These are phyloP conservation scores for Penicillium egyptiacum DNA, from an alignment of 495 filamentous ascomycete species.

Conservation along the genomic window DNA sequence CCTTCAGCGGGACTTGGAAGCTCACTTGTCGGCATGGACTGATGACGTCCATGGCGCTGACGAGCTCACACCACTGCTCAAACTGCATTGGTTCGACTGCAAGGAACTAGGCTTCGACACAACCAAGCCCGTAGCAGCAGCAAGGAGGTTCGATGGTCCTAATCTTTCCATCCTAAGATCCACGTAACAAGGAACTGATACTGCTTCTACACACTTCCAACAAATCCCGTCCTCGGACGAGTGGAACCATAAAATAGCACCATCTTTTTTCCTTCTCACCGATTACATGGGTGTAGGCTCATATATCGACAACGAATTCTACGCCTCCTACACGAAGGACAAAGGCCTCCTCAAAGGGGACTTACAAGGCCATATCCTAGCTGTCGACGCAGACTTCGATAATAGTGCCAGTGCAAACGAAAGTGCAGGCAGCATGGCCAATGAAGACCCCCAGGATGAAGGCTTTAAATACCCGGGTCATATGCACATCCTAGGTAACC, in stretches of 20 bases:
- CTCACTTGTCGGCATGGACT: slow-evolving; percentile 14
- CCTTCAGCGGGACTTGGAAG: slow-evolving; percentile 10
- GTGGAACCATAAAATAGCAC: slow-evolving; percentile 3
- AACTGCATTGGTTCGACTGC: slow-evolving; percentile 26
- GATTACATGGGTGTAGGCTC: slow-evolving; percentile 14
- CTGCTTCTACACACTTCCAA: slow-evolving; percentile 15
- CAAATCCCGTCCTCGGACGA: not conserved
- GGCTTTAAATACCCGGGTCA: slow-evolving; percentile 11
- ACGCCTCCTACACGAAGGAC: slow-evolving; percentile 6
- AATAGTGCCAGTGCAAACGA: not conserved
- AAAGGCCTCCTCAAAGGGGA: slow-evolving; percentile 5
- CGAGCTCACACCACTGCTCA: slow-evolving; percentile 11
- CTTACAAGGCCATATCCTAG: slow-evolving; percentile 14
- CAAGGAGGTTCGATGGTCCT: not conserved
- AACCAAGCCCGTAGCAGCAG: slow-evolving; percentile 1
- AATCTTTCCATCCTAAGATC: not conserved
- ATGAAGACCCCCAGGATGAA: slow-evolving; percentile 2
- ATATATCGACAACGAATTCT: not conserved
- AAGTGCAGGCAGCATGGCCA: not conserved
- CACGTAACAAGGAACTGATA: slow-evolving; percentile 1
- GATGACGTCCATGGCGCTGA: slow-evolving; percentile 16
- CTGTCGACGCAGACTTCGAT: slow-evolving; percentile 14
- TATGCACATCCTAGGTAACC: slow-evolving; percentile 18
- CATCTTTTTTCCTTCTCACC: slow-evolving; percentile 7
- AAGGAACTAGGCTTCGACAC: slow-evolving; percentile 12